phyloP scores from a whole-genome alignment of 257 asterid species.

The Solanum etuberosum region DNA sequence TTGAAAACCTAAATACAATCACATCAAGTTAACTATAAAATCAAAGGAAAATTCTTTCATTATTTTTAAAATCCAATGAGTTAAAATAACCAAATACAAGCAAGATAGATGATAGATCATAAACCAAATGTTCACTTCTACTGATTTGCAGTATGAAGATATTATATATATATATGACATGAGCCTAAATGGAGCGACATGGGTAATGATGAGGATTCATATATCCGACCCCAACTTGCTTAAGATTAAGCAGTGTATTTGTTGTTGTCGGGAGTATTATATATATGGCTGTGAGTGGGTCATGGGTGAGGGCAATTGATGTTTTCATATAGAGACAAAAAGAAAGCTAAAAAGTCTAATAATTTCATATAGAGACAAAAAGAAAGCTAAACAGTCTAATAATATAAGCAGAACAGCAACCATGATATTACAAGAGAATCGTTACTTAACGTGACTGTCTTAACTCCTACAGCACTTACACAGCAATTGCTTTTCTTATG shows the following conservation, averaged over 20 bases:
- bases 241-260: neutral
- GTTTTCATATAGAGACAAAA: neutral
- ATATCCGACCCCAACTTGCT: neutral
- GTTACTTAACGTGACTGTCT: neutral
- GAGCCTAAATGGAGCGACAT: neutral
- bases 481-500: neutral
- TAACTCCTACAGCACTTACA: neutral
- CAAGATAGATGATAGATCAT: neutral
- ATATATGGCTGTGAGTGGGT: neutral
- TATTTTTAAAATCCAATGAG: neutral
- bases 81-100: neutral
- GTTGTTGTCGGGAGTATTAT: neutral
- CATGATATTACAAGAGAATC: neutral
- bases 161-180: neutral
- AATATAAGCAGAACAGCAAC: neutral
- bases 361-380: neutral
- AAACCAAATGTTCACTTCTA: neutral
- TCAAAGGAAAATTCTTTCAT: neutral
- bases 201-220: neutral
- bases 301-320: neutral
- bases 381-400: neutral
- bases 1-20: neutral
- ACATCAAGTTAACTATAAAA: neutral
- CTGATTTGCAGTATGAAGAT: neutral
- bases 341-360: neutral